These are phyloP conservation scores for Magnolia sinica DNA, from an alignment of 164 flowering plant genomes.

Conservation along the genomic window DNA sequence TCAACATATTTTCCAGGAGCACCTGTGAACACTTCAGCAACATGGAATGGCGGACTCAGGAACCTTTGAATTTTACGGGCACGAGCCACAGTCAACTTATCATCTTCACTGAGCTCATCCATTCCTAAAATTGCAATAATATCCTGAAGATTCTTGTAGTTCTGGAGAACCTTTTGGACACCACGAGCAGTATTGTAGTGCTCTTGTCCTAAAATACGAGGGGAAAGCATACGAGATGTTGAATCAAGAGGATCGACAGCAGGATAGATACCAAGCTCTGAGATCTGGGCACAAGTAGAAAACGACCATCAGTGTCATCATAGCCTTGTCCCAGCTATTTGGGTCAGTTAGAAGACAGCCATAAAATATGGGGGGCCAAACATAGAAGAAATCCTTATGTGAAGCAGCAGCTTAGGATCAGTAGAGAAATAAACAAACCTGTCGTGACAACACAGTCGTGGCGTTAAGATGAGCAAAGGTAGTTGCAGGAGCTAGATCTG, in stretches of 20 bases:
- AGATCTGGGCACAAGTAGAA: slow-evolving; percentile 49
- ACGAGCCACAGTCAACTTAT: slow-evolving; percentile 93
- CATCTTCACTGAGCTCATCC: slow-evolving; percentile 99
- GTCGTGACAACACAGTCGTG: slow-evolving; percentile 93
- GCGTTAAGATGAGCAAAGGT: slow-evolving; percentile 99
- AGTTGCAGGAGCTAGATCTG: slow-evolving; percentile 98
- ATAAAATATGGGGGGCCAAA: neutral
- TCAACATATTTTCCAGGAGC: slow-evolving; percentile 96
- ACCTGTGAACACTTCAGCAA: slow-evolving; percentile 98
- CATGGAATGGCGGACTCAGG: slow-evolving; percentile 97
- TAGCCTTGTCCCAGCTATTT: neutral
- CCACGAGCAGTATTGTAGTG: slow-evolving; percentile 98
- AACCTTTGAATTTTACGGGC: slow-evolving; percentile 92
- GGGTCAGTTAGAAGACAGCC: neutral
- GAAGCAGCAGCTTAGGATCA: neutral
- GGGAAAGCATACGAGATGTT: slow-evolving; percentile 96
- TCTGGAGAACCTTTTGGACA: slow-evolving; percentile 89
- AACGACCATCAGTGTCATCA: neutral
- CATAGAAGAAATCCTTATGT: neutral
- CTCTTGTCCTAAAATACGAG: slow-evolving; percentile 83
- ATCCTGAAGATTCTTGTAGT: slow-evolving; percentile 95
- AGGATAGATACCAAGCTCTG: slow-evolving; percentile 98
- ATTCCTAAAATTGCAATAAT: slow-evolving; percentile 98
- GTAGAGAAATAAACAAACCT: slow-evolving; percentile 33
- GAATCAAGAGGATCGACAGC: slow-evolving; percentile 55